Base-by-base conservation (phyloP, 352 stramenopile genomes). In the Phytophthora citrophthora region DNA sequence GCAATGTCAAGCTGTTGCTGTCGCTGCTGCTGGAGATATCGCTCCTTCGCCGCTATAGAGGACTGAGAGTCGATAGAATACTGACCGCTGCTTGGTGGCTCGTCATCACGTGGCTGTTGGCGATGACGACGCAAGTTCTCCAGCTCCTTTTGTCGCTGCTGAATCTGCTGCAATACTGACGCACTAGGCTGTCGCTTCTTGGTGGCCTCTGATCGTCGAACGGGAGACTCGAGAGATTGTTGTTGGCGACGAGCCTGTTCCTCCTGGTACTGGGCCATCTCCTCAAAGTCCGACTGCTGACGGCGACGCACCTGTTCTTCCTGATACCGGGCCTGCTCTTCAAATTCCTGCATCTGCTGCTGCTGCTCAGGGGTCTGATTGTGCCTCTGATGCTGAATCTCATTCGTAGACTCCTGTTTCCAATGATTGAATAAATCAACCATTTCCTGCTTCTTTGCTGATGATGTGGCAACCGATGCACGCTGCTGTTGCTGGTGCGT, bases 11-110 rank as follows among this genome's bases (percentile, higher is more conserved):
- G 29, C 44, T 82, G 73, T 44, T 79, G 70, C n/a, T 75, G 64
- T 29, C 73, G 54, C 26, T 84, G 68, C 15, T 83, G 54, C 16
- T 72, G 55, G 13, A 69, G 61, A 26, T 85, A 68, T n/a, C 65
- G 64, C 45, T 79, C 61, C 15, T 83, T 74, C n/a, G 53, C 55
- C 11, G 47, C 61, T 10, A 64, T 16, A 46, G 74, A 70, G 11
- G 68, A 70, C 36, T 70, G 65, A 9, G 52, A 53, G 18, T 65
- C 47, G 23, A 56, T 53, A 13, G 52, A 44, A 31, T 59, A 48
- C 24, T 76, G 52, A 16, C 58, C 46, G n/a, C 52, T 66, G 24
- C 60, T 64, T 12, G 68, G 48, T 29, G 66, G 70, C 10, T 81
- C 70, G 11, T 64, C 61, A 26, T 77, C 66, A 12, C 40, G 57